These are phyloP conservation scores for Trichoderma reesei DNA, from an alignment of 495 filamentous ascomycete genomes.

Conservation along the genomic window DNA sequence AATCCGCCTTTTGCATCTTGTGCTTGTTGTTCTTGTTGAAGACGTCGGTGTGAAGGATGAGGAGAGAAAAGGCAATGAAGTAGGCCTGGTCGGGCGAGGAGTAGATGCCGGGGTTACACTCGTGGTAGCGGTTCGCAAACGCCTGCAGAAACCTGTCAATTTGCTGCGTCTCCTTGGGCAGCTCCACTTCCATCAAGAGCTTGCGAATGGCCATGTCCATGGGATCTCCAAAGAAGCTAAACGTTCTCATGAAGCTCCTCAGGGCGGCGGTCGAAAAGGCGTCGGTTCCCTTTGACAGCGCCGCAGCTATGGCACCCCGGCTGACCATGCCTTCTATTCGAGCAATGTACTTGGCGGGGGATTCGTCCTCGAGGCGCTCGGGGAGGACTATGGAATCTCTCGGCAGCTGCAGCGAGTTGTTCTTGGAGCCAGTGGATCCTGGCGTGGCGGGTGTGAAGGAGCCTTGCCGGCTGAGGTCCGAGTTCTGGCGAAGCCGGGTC, in stretches of 20 bases:
- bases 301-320: slow-evolving; percentile 66
- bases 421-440: slow-evolving; percentile 54
- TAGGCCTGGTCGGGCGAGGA: slow-evolving; percentile 88
- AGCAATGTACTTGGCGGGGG: slow-evolving; percentile 77
- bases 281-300: slow-evolving; percentile 74
- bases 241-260: slow-evolving; percentile 88
- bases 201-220: slow-evolving; percentile 97
- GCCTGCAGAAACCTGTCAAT: slow-evolving; percentile 90
- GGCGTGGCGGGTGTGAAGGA: slow-evolving; percentile 57
- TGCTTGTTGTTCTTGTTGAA: slow-evolving; percentile 99
- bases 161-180: slow-evolving; percentile 96
- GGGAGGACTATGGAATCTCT: slow-evolving; percentile 58
- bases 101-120: slow-evolving; percentile 97
- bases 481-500: slow-evolving; percentile 65
- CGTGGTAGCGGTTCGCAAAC: slow-evolving; percentile 93
- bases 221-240: slow-evolving; percentile 89
- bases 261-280: slow-evolving; percentile 73
- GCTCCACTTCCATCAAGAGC: slow-evolving; percentile 88
- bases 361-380: slow-evolving; percentile 76
- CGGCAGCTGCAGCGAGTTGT: slow-evolving; percentile 58
- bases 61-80: slow-evolving; percentile 91
- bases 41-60: slow-evolving; percentile 94
- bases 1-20: slow-evolving; percentile 96
- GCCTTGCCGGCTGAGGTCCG: slow-evolving; percentile 54
- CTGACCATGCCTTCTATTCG: slow-evolving; percentile 71